phyloP scores from a whole-genome alignment of 2,329 filamentous ascomycete genomes.

The Venturia oleaginea region DNA sequence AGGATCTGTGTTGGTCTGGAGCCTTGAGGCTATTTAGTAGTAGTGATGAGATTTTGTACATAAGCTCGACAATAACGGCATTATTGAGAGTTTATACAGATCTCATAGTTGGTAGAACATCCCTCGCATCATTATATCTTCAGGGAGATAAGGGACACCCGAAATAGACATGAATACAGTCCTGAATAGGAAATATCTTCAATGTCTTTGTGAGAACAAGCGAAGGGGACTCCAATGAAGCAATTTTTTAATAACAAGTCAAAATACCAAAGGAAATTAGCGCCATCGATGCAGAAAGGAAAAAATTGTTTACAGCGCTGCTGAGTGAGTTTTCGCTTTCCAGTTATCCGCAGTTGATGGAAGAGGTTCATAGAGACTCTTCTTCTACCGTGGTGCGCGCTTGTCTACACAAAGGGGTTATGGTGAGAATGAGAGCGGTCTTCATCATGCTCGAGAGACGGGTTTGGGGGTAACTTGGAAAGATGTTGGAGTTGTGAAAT shows the following conservation, averaged over 20 bases:
- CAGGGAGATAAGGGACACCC: not conserved
- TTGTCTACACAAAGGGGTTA: not conserved
- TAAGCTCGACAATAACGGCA: not conserved
- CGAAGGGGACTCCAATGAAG: not conserved
- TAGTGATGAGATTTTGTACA: not conserved
- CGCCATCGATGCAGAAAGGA: not conserved
- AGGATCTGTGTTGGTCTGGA: not conserved
- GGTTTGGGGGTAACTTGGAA: not conserved
- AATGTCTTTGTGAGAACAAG: not conserved
- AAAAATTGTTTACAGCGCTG: not conserved
- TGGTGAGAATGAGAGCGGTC: not conserved
- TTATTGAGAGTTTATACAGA: constrained; percentile 4
- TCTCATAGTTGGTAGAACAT: not conserved
- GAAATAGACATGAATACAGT: not conserved
- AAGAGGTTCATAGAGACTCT: not conserved
- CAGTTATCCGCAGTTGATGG: not conserved
- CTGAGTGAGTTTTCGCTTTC: not conserved
- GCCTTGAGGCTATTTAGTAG: not conserved
- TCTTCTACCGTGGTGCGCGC: not conserved
- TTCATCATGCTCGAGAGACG: not conserved
- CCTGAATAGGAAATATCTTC: not conserved
- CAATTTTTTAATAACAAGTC: too few relatives aligned
- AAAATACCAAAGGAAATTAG: not conserved
- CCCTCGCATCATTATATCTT: not conserved
- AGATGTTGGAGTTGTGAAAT: not conserved